These are phyloP conservation scores for Aureobasidium subglaciale DNA, from an alignment of 2,329 filamentous ascomycete genomes.

Conservation along the genomic window DNA sequence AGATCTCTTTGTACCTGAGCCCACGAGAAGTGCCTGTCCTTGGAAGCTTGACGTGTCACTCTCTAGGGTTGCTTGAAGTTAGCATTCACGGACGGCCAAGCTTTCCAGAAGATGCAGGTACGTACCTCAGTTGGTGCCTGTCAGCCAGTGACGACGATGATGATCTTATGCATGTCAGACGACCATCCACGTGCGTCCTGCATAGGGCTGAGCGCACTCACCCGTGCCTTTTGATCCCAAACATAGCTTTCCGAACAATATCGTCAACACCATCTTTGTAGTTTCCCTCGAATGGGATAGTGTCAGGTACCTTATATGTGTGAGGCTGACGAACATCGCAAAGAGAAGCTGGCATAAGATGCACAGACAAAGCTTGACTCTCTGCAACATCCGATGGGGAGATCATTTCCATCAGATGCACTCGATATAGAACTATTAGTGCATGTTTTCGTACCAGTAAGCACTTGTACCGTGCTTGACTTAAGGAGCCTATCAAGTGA, in stretches of 20 bases:
- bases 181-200: neutral
- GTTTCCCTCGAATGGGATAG: neutral
- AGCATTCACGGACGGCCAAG: neutral
- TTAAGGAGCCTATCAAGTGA: neutral
- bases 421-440: neutral
- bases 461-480: neutral
- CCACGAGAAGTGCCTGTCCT: neutral
- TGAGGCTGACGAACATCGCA: neutral
- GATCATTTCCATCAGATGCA: neutral
- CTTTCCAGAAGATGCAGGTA: neutral
- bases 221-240: neutral
- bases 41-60: neutral
- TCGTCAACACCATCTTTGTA: neutral
- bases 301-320: neutral
- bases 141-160: neutral
- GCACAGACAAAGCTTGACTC: neutral
- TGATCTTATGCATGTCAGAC: neutral
- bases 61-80: neutral
- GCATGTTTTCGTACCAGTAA: neutral
- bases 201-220: neutral
- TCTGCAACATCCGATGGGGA: neutral
- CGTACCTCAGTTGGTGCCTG: neutral
- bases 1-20: too few relatives aligned
- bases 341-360: neutral
- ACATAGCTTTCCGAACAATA: neutral